Percentiles rank a stretch among this genome's conserved stretches.
Conservation (phyloP, 305 asterid species). For the Fraxinus nigra region DNA sequence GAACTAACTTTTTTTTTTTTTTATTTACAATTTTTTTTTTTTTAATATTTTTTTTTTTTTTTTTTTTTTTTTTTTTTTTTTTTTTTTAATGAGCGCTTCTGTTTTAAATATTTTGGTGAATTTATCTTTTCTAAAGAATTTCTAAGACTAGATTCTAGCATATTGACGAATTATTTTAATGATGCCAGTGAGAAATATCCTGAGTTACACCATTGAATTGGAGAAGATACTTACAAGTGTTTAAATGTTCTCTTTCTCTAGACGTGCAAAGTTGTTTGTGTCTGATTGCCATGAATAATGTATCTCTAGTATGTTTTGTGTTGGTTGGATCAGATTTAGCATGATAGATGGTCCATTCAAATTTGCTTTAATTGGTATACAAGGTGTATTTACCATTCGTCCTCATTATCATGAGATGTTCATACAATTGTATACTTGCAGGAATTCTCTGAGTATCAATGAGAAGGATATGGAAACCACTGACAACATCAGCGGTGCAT, state of each 20-base stretch:
- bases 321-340: background rate
- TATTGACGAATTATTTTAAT: background rate
- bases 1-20: background rate
- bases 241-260: background rate
- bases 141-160: background rate
- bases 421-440: conserved; percentile 29
- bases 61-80: too few relatives aligned
- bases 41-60: too few relatives aligned
- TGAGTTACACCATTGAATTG: background rate
- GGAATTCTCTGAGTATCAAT: conserved; percentile 32
- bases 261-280: background rate
- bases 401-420: background rate
- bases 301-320: background rate
- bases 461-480: conserved; percentile 34
- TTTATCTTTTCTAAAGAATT: background rate
- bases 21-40: too few relatives aligned
- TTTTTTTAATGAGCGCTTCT: background rate
- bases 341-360: background rate
- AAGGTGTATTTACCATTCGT: background rate
- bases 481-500: conserved; percentile 23
- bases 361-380: background rate
- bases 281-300: background rate
- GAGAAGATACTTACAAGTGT: background rate
- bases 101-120: background rate
- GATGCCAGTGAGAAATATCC: background rate